These are phyloP conservation scores for Mycogone perniciosa DNA, from an alignment of 2,329 filamentous ascomycete species.

Conservation along the genomic window DNA sequence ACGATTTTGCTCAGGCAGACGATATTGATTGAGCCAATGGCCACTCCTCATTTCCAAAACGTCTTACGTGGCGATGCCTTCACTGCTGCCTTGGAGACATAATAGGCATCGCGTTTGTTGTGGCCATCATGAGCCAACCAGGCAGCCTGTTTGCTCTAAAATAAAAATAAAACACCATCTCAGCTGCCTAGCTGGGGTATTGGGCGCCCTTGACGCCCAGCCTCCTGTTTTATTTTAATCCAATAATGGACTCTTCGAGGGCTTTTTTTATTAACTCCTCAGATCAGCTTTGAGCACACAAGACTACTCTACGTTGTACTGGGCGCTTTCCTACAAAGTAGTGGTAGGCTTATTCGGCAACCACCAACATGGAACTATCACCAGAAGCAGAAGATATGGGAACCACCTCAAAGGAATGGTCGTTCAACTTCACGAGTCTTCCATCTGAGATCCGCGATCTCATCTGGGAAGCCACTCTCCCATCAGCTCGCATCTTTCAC, in stretches of 20 bases:
- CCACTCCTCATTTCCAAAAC: too few species aligned
- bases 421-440: constrained; percentile 15
- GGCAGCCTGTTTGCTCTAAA: neutral
- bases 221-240: too few species aligned
- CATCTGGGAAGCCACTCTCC: constrained; percentile 25
- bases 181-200: neutral
- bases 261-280: too few species aligned
- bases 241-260: too few species aligned
- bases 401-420: neutral
- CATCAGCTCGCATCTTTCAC: constrained; percentile 25
- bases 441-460: constrained; percentile 24
- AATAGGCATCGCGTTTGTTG: neutral
- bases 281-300: too few species aligned
- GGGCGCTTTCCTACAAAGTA: neutral
- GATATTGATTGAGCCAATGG: too few species aligned
- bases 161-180: neutral
- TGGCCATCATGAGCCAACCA: constrained; percentile 7
- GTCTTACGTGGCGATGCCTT: too few species aligned
- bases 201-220: too few species aligned
- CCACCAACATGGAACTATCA: neutral
- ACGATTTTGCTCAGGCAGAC: too few species aligned
- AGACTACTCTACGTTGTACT: neutral
- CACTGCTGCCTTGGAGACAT: too few species aligned
- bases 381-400: neutral
- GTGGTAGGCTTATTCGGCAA: too few species aligned